phyloP scores from a whole-genome alignment of 768 basidiomycete species.

The Podaxis sp. region DNA sequence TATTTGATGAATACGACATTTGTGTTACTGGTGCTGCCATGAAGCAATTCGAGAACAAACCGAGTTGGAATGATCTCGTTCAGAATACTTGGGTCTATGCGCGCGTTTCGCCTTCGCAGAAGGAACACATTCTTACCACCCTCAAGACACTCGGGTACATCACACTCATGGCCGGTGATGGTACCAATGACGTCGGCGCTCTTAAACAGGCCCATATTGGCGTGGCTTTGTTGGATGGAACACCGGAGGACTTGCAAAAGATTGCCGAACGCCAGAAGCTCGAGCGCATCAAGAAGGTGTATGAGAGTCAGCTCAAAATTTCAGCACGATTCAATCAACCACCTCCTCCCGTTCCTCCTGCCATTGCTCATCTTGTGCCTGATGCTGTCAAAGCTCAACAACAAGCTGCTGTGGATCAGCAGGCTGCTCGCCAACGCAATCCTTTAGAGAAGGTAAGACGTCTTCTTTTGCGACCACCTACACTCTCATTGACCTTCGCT shows the following conservation, averaged over 20 bases:
- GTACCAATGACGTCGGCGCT: constrained; percentile 98
- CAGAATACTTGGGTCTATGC: constrained; percentile 99
- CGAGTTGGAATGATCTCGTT: constrained; percentile 79
- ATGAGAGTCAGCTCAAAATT: constrained; percentile 92
- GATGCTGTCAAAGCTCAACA: constrained; percentile 90
- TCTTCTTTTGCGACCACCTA: background rate
- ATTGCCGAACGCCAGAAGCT: constrained; percentile 90
- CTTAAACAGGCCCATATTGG: constrained; percentile 98
- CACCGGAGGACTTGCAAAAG: constrained; percentile 86
- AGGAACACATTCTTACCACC: constrained; percentile 92
- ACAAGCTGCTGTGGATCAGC: constrained; percentile 66
- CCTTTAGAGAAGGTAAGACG: constrained; percentile 83
- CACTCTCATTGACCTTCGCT: constrained; percentile 8
- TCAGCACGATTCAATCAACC: constrained; percentile 89
- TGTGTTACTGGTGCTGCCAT: constrained; percentile 95
- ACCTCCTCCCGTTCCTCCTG: constrained; percentile 89
- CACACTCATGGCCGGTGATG: constrained; percentile 98
- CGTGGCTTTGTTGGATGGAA: constrained; percentile 89
- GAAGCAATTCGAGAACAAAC: constrained; percentile 74
- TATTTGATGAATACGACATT: constrained; percentile 90
- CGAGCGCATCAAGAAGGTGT: constrained; percentile 94
- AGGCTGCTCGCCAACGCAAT: constrained; percentile 72
- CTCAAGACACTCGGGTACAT: constrained; percentile 87
- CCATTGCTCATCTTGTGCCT: constrained; percentile 85
- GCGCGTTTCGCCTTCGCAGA: constrained; percentile 93